Conservation (phyloP, 176 grass and related monocot genomes). For the Panicum miliaceum region DNA sequence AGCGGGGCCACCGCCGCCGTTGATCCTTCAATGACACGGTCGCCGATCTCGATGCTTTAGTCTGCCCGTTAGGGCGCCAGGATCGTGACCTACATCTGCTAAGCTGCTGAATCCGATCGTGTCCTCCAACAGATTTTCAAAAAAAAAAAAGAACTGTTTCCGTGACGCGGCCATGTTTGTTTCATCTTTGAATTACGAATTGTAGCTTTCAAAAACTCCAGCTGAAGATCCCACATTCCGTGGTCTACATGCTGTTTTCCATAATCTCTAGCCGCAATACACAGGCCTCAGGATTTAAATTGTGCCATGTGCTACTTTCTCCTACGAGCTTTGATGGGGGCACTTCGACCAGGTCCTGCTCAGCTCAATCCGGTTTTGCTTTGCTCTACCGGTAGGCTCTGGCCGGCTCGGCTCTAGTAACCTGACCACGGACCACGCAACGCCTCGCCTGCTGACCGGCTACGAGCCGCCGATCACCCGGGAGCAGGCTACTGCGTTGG, state of each 20-base stretch:
- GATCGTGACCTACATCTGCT: no score
- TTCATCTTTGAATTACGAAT: no score
- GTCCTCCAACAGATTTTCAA: no score
- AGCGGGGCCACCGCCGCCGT: not conserved
- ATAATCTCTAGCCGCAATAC: not conserved
- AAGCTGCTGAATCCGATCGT: no score
- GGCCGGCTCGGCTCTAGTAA: not conserved
- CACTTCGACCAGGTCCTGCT: not conserved
- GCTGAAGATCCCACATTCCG: not conserved
- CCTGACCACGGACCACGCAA: conserved; percentile 26
- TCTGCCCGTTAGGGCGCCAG: not conserved
- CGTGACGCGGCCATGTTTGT: no score
- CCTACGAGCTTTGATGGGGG: not conserved
- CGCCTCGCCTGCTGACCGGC: conserved; percentile 3
- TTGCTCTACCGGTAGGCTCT: not conserved
- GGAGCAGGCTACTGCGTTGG: not conserved
- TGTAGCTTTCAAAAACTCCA: no score
- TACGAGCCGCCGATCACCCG: not conserved
- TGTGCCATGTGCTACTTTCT: not conserved
- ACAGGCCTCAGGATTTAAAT: not conserved
- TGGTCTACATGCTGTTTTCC: no score
- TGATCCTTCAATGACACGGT: not conserved
- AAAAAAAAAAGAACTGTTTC: no score
- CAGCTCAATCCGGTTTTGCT: not conserved
- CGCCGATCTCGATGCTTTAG: not conserved